A percentile compares a stretch with the other conserved stretches of the same genome.
Conservation (phyloP, 495 filamentous ascomycete genomes). For the Acidomyces sp. region DNA sequence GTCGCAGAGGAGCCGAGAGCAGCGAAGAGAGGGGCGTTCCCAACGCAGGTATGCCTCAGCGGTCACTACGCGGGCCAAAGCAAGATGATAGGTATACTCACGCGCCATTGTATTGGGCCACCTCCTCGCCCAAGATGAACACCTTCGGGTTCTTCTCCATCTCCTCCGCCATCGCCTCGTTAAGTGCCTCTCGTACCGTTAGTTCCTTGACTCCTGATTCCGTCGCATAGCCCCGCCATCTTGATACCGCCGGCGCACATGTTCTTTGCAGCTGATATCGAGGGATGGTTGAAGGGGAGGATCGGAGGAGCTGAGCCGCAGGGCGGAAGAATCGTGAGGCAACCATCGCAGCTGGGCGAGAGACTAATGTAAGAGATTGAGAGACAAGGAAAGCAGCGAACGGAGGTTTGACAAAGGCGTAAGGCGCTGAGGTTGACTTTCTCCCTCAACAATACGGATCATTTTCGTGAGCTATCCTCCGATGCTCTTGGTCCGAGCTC, state of each 20-base stretch:
- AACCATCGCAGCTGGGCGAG: slow-evolving; percentile 35
- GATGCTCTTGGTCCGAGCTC: too few species aligned
- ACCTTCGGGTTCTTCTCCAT: slow-evolving; percentile 87
- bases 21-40: too few species aligned
- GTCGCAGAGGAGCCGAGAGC: too few species aligned
- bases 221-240: slow-evolving; percentile 29
- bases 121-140: slow-evolving; percentile 92
- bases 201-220: slow-evolving; percentile 66
- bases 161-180: slow-evolving; percentile 95
- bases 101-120: slow-evolving; percentile 98
- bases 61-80: too few species aligned
- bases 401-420: neutral
- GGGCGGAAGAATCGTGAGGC: slow-evolving; percentile 69
- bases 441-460: neutral
- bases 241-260: slow-evolving; percentile 33
- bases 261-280: slow-evolving; percentile 38
- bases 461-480: too few species aligned
- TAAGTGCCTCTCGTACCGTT: slow-evolving; percentile 91
- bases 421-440: neutral
- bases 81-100: slow-evolving; percentile 32
- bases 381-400: neutral
- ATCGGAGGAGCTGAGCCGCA: slow-evolving; percentile 58
- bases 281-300: slow-evolving; percentile 40
- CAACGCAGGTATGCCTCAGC: too few species aligned
- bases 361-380: neutral